Evolutionary conservation across 345 rosid genomes (phyloP).

Genomic region (Clausena lansium): DNA sequence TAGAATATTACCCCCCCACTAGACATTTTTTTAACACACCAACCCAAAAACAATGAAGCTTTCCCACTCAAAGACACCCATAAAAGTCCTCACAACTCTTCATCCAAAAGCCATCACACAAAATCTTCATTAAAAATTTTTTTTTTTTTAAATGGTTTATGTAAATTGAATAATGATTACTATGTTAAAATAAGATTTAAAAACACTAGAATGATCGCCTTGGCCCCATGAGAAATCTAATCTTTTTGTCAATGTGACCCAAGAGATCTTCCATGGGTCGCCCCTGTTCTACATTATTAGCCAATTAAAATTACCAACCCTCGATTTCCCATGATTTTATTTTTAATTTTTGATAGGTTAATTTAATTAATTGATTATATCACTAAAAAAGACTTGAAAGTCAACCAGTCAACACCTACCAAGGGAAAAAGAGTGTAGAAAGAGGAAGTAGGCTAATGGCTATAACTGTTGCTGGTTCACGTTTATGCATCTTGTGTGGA

Average conservation of each 20-base stretch:
- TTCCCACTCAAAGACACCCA: neutral
- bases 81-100: neutral
- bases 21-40: neutral
- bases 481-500: neutral
- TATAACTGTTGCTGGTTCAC: too few species aligned
- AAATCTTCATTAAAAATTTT: neutral
- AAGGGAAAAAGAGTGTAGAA: neutral
- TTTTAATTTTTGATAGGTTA: neutral
- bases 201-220: neutral
- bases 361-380: neutral
- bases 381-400: neutral
- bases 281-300: neutral
- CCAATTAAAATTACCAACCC: neutral
- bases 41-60: neutral
- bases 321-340: neutral
- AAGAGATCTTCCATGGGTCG: neutral
- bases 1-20: neutral
- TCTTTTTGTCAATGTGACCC: neutral
- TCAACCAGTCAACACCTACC: conserved; percentile 7
- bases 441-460: too few species aligned
- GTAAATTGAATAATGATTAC: neutral
- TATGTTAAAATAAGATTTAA: neutral
- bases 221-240: neutral
- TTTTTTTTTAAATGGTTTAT: too few species aligned
- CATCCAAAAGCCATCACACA: neutral